Conservation (phyloP, 345 rosid genomes). For the Aquilaria sinensis region DNA sequence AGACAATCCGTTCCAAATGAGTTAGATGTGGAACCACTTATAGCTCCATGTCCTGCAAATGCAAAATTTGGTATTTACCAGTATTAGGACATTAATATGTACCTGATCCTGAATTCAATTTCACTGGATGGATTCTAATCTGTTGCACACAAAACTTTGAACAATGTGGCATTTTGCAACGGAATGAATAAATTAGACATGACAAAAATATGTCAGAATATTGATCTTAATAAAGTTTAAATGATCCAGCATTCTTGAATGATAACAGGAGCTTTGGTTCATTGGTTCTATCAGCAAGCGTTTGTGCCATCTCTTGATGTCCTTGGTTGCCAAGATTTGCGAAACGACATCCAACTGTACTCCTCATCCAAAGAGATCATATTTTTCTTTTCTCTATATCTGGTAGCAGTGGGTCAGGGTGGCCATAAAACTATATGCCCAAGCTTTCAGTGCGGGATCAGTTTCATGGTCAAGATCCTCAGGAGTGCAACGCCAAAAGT, state of each 20-base stretch:
- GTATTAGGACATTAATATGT: constrained; percentile 36
- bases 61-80: constrained; percentile 86
- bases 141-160: constrained; percentile 1
- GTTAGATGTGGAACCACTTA: constrained; percentile 28
- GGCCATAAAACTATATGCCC: constrained; percentile 72
- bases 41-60: constrained; percentile 59
- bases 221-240: not conserved
- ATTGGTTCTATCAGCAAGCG: constrained; percentile 29
- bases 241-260: not conserved
- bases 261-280: constrained; percentile 33
- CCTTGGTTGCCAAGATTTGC: not conserved
- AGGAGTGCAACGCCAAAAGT: constrained; percentile 45
- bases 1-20: constrained; percentile 51
- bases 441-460: constrained; percentile 81
- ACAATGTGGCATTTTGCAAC: too few relatives aligned
- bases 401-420: constrained; percentile 31
- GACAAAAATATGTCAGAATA: too few relatives aligned
- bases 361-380: constrained; percentile 15
- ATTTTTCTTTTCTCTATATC: constrained; percentile 28
- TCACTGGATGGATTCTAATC: not conserved
- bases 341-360: not conserved
- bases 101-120: not conserved
- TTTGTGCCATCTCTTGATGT: constrained; percentile 9
- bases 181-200: too few relatives aligned
- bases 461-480: constrained; percentile 42